Conservation (phyloP, 1,284 basidiomycete species). For the Cutaneotrichosporon sp. region DNA sequence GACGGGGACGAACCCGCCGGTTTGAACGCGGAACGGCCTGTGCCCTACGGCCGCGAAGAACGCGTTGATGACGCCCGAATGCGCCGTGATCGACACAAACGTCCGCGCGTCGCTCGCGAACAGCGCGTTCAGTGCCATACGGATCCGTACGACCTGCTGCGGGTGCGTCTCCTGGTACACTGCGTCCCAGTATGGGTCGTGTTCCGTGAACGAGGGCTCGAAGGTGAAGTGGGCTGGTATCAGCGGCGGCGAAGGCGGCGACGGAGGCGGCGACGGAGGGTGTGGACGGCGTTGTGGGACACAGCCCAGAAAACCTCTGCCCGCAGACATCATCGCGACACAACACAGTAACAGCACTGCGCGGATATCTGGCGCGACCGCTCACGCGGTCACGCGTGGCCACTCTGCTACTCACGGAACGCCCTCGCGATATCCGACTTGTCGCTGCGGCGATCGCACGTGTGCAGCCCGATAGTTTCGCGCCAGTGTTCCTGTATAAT, state of each 20-base stretch:
- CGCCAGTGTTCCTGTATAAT: constrained; percentile 32
- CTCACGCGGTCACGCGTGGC: too few relatives aligned
- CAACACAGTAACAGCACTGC: too few relatives aligned
- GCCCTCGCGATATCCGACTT: constrained; percentile 20
- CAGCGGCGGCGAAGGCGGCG: too few relatives aligned
- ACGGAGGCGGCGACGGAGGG: too few relatives aligned
- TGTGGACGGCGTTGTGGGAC: neutral
- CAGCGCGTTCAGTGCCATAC: constrained; percentile 32
- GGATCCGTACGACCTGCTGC: constrained; percentile 28
- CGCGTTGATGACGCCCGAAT: constrained; percentile 38
- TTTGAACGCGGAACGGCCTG: constrained; percentile 20
- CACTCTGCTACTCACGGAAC: constrained; percentile 18
- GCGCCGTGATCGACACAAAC: constrained; percentile 42
- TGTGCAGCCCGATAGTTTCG: constrained; percentile 36
- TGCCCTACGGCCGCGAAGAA: constrained; percentile 35
- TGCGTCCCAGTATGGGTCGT: constrained; percentile 37
- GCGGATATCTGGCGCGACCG: too few relatives aligned
- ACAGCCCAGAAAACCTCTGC: too few relatives aligned
- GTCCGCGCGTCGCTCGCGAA: constrained; percentile 32
- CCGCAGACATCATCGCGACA: neutral
- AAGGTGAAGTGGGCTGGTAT: constrained; percentile 27
- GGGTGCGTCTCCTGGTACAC: constrained; percentile 27
- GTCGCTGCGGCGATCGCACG: constrained; percentile 36
- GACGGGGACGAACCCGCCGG: constrained; percentile 31
- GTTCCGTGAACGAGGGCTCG: constrained; percentile 36